A percentile compares a stretch with the other conserved stretches of the same genome.
Evolutionary conservation across 805 yeast species (phyloP).

Genomic region (Nakazawaea laoshanensis): DNA sequence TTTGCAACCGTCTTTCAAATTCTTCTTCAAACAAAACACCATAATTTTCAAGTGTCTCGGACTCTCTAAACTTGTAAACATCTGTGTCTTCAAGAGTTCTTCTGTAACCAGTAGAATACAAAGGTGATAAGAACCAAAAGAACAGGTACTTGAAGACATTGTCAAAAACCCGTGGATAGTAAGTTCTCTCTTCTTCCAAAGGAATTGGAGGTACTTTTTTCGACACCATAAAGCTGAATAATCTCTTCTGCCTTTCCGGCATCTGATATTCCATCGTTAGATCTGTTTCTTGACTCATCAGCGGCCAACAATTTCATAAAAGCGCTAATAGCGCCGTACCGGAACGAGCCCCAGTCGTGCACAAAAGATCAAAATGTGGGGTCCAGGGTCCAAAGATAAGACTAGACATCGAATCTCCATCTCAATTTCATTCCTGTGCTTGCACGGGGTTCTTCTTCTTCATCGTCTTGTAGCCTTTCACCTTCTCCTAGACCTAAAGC

Average conservation of each 20-base stretch:
- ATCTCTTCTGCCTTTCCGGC: slow-evolving; percentile 45
- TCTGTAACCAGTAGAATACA: slow-evolving; percentile 60
- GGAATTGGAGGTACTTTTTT: slow-evolving; percentile 45
- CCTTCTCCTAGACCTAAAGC: slow-evolving; percentile 16
- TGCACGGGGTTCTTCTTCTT: slow-evolving; percentile 19
- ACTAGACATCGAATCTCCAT: slow-evolving; percentile 9
- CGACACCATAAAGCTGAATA: slow-evolving; percentile 41
- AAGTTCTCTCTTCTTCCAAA: slow-evolving; percentile 36
- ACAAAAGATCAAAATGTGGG: no score
- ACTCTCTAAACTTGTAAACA: no score
- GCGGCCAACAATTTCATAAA: no score
- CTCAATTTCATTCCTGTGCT: slow-evolving; percentile 5
- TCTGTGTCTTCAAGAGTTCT: slow-evolving; percentile 60
- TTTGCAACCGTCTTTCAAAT: no score
- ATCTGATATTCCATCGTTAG: no score
- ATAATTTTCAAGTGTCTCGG: no score
- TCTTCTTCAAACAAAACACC: no score
- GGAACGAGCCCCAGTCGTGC: no score
- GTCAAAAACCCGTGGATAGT: slow-evolving; percentile 36
- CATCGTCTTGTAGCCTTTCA: slow-evolving; percentile 26
- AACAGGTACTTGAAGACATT: slow-evolving; percentile 34
- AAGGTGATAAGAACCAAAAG: slow-evolving; percentile 63
- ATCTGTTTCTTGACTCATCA: no score
- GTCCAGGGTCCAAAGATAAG: no score
- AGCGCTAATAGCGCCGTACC: no score